phyloP scores from a whole-genome alignment of 164 flowering plant species.

The Kingdonia uniflora region DNA sequence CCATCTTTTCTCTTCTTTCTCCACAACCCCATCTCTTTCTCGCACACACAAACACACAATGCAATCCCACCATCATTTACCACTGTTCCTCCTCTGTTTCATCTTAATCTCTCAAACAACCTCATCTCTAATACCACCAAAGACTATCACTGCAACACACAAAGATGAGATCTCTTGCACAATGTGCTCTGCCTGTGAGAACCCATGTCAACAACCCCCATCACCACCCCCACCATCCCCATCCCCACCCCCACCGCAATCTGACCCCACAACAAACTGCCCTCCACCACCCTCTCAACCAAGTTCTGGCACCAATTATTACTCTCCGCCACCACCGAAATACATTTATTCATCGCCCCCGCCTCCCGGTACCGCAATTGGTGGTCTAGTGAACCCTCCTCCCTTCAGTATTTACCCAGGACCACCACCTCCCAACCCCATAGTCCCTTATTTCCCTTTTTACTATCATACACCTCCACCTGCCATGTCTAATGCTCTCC shows the following conservation, averaged over 20 bases:
- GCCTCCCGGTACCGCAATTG: conserved; percentile 20
- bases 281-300: conserved; percentile 24
- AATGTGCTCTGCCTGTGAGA: conserved; percentile 59
- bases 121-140: background rate
- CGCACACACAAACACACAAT: no score
- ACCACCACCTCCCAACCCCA: conserved; percentile 3
- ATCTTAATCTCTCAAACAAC: background rate
- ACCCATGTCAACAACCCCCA: conserved; percentile 28
- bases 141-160: no score
- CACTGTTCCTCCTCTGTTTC: background rate
- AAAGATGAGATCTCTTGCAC: conserved; percentile 27
- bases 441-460: conserved; percentile 4
- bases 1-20: no score
- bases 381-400: conserved; percentile 6
- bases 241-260: conserved; percentile 1
- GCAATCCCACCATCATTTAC: no score
- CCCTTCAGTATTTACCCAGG: background rate
- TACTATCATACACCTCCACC: conserved; percentile 1
- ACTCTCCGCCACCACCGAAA: conserved; percentile 24
- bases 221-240: background rate
- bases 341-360: conserved; percentile 30
- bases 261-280: background rate
- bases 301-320: conserved; percentile 14
- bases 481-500: background rate
- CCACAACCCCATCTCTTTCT: no score